A percentile compares a stretch with the other conserved stretches of the same genome.
These are phyloP conservation scores for Fragaria iinumae DNA, from an alignment of 306 rosid species.

Conservation along the genomic window DNA sequence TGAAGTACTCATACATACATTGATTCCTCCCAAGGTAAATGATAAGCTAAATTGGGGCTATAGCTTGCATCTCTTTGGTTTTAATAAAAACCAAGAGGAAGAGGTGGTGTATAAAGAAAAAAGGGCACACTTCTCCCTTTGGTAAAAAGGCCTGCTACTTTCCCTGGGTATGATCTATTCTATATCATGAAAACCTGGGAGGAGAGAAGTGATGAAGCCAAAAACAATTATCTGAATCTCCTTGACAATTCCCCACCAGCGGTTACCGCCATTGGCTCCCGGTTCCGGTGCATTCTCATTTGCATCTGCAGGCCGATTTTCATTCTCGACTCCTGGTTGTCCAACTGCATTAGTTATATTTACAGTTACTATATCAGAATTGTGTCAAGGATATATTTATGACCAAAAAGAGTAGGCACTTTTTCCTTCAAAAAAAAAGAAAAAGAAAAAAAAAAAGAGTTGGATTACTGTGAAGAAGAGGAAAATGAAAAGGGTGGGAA, in stretches of 20 bases:
- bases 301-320: slow-evolving; percentile 51
- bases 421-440: no score
- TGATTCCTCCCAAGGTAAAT: not conserved
- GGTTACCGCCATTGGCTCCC: slow-evolving; percentile 65
- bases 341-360: slow-evolving; percentile 43
- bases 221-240: slow-evolving; percentile 95
- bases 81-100: not conserved
- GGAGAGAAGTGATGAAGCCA: slow-evolving; percentile 90
- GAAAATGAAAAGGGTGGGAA: not conserved
- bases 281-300: slow-evolving; percentile 62
- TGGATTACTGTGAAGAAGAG: no score
- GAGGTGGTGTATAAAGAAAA: not conserved
- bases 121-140: slow-evolving; percentile 6
- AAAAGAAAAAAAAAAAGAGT: no score
- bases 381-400: not conserved
- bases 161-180: slow-evolving; percentile 40
- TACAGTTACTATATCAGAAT: not conserved
- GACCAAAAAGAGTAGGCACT: not conserved
- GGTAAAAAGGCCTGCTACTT: not conserved
- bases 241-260: slow-evolving; percentile 89
- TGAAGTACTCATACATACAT: not conserved
- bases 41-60: not conserved
- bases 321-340: slow-evolving; percentile 53
- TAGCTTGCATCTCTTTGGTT: not conserved
- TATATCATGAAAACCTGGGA: slow-evolving; percentile 92